A percentile compares a stretch with the other conserved stretches of the same genome.
These are phyloP conservation scores for Kwoniella dendrophila DNA, from an alignment of 768 basidiomycete species.

Conservation along the genomic window DNA sequence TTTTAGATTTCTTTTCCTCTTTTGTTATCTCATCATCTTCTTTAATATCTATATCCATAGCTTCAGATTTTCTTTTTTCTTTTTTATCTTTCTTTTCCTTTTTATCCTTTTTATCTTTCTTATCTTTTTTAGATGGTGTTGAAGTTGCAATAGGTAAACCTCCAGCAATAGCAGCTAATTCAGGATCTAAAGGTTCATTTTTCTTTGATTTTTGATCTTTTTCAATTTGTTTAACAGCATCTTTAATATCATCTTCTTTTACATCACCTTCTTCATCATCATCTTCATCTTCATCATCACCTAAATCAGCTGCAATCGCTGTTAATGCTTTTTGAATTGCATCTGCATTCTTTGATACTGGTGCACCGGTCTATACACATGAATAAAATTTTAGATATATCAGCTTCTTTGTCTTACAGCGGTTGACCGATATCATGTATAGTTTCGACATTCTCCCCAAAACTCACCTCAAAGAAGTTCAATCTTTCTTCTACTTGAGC, in stretches of 20 bases:
- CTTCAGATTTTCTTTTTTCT: conserved; percentile 47
- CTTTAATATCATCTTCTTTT: conserved; percentile 59
- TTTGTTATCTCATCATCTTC: too few species aligned
- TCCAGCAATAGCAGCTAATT: conserved; percentile 48
- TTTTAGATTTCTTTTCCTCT: too few species aligned
- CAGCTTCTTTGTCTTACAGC: not conserved
- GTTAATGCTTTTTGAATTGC: conserved; percentile 86
- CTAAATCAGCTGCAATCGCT: conserved; percentile 60
- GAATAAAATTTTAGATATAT: not conserved
- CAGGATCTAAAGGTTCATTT: conserved; percentile 43
- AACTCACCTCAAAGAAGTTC: conserved; percentile 77
- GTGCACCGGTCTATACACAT: conserved; percentile 69
- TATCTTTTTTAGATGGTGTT: conserved; percentile 33
- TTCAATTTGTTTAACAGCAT: conserved; percentile 53
- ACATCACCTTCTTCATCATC: conserved; percentile 69
- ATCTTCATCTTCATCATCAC: conserved; percentile 57
- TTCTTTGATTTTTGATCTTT: conserved; percentile 37
- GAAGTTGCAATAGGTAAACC: conserved; percentile 24
- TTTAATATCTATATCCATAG: conserved; percentile 36
- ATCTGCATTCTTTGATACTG: conserved; percentile 83
- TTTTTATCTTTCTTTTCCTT: conserved; percentile 50
- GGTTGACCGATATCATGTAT: not conserved
- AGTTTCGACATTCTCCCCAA: too few species aligned
- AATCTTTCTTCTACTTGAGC: conserved; percentile 95
- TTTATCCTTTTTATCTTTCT: conserved; percentile 48